Evolutionary conservation across 2,329 filamentous ascomycete genomes (phyloP), one percentile per base, ranked within the genome.

Genomic region (Chaetomiaceae sp.): DNA sequence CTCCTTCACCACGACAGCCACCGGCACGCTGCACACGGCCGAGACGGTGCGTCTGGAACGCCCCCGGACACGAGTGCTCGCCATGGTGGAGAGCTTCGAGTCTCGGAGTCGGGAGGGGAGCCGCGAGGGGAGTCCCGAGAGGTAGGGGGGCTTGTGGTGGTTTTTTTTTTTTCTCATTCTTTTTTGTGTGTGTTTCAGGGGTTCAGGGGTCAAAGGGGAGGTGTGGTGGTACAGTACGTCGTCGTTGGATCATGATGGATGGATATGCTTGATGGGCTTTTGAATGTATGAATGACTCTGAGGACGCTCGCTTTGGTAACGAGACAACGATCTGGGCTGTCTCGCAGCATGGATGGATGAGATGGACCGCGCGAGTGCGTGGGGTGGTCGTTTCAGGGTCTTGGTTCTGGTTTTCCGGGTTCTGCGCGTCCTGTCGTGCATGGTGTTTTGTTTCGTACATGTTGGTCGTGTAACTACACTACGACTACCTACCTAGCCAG

Each of bases 51-150:
- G 55, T 43, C 55, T 66, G 27, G 63, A 66, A 56, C 60, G 63
- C 51, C 70, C 73, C 9, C 62, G 30, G 56, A 73, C 73, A 13
- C 64, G 71, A 31, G 79, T 82, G 23, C 62, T 78, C 41, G 70
- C 72, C 40, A 79, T 82, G 76, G 77, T 82, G 34, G 71, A 81
- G 59, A 73, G 67, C 52, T 71, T 82, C 53, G 79, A 82, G 69
- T 70, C 70, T 21, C 48, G 56, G 37, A 69, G 70, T 20, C 67
- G 73, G 19, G 62, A 48, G 0, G 48, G 53, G 23, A 55, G 54
- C 44, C 54, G 48, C 17, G 21, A 40, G 25, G 17, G 44, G 9
- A 21, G 35, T 10, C 35, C 35, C 16, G 16, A 27, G 44, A n/a
- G 44, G n/a, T n/a, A n/a, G n/a, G n/a, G 44, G 0, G 48, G 49